Percentiles rank a stretch among this genome's conserved stretches.
These are phyloP conservation scores for Cicer cuneatum DNA, from an alignment of 306 rosid genomes.

Conservation along the genomic window DNA sequence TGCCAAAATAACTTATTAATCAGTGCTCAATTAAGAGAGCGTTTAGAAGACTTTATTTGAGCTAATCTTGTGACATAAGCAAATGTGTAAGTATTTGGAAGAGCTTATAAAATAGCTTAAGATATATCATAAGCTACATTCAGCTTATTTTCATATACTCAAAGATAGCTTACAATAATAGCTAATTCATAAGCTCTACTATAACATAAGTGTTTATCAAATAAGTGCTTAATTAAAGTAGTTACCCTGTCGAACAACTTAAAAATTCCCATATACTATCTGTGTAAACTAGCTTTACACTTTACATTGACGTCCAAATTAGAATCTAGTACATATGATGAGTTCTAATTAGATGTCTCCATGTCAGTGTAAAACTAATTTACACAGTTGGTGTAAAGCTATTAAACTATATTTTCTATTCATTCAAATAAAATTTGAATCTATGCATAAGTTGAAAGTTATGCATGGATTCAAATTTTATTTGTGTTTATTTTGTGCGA, in stretches of 20 bases:
- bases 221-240: not conserved
- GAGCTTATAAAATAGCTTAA: not conserved
- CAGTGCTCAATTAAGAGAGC: not conserved
- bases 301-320: not conserved
- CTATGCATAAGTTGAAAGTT: too few species aligned
- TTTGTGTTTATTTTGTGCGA: not conserved
- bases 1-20: not conserved
- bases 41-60: not conserved
- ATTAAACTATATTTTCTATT: not conserved
- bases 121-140: not conserved
- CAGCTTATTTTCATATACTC: not conserved
- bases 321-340: not conserved
- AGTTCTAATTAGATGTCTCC: not conserved
- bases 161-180: not conserved
- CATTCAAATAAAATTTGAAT: too few species aligned
- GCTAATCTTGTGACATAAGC: not conserved
- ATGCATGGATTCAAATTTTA: not conserved
- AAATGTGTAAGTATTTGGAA: not conserved
- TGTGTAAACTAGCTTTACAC: not conserved
- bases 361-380: not conserved
- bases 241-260: not conserved
- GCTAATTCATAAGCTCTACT: not conserved
- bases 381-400: not conserved
- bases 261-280: not conserved
- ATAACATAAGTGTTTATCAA: not conserved